Evolutionary conservation across 768 basidiomycete species (phyloP), one percentile per base, ranked within the genome.

Genomic region (Hericium rajendrae): DNA sequence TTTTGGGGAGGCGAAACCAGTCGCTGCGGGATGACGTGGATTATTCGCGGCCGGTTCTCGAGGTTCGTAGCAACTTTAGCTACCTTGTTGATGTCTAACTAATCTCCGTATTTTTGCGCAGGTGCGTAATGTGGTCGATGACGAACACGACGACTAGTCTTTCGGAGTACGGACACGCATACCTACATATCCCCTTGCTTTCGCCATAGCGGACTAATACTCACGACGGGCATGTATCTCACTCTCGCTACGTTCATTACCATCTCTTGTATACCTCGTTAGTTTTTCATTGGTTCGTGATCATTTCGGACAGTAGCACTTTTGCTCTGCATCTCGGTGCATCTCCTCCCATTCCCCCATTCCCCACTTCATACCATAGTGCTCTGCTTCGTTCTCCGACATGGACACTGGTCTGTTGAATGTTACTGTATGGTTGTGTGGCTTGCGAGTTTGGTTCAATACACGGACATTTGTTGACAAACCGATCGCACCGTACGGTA

Each of bases 41-140:
- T 37, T 55, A 52, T 38, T 60, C 61, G 6, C 39, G 50, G 4
- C 54, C 56, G 10, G 57, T 60, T n/a, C 48, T 57, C 18, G 50
- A 53, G 39, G 61, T 54, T 5, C 20, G 3, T 48, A 18, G 13
- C 11, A 18, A 13, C 18, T 54, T 22, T 11, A 5, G 2, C 12
- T 46, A 15, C 26, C 38, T 20, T 54, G 55, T 32, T 1, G 5
- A 32, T 10, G 32, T 1, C 6, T 32, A 0, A 32, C 32, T 32
- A 32, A 55, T 38, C 4, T 40, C 32, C 12, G 20, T 9, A n/a
- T 9, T 10, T 6, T 22, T 26, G 9, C 37, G 9, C 39, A 62
- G 59, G 41, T 55, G 16, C 22, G 48, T 26, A 55, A 55, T 38
- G 37, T 41, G 16, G 32, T 32, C 32, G 32, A 32, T 32, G 32